Conservation (phyloP, 305 asterid species). For the Lippia alba region DNA sequence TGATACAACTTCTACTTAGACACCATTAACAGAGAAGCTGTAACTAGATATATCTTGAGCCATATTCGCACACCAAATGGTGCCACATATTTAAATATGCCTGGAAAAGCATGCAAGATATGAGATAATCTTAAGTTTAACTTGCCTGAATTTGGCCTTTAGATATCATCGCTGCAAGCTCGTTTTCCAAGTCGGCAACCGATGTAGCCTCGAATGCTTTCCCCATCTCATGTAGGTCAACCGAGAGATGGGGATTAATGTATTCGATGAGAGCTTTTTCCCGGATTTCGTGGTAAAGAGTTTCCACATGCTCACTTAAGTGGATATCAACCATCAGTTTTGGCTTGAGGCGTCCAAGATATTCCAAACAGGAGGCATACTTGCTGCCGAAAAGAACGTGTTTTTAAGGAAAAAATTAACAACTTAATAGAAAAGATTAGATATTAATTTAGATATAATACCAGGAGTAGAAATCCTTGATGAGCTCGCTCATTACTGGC, state of each 20-base stretch:
- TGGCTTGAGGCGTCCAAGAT: conserved; percentile 81
- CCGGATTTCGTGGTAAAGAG: conserved; percentile 79
- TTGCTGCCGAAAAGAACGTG: conserved; percentile 47
- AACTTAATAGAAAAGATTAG: too few species aligned
- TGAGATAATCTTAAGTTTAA: neutral
- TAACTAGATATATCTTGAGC: too few species aligned
- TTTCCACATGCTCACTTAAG: conserved; percentile 91
- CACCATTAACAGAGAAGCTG: too few species aligned
- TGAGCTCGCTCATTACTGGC: conserved; percentile 78
- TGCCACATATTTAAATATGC: too few species aligned
- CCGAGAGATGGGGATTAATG: conserved; percentile 69
- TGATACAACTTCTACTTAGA: too few species aligned
- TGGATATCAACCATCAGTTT: conserved; percentile 91
- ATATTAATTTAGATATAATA: conserved; percentile 21
- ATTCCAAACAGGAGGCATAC: conserved; percentile 81
- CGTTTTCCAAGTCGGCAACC: conserved; percentile 76
- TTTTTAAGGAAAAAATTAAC: neutral
- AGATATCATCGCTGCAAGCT: conserved; percentile 87
- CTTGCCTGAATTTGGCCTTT: conserved; percentile 90
- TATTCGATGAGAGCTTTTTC: conserved; percentile 81
- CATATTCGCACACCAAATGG: too few species aligned
- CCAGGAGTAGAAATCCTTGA: conserved; percentile 77
- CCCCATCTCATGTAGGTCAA: conserved; percentile 75
- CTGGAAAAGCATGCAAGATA: too few species aligned
- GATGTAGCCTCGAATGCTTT: conserved; percentile 71